Evolutionary conservation across 345 rosid genomes (phyloP), one percentile per base, ranked within the genome.

Genomic region (Eutrema heterophyllum): DNA sequence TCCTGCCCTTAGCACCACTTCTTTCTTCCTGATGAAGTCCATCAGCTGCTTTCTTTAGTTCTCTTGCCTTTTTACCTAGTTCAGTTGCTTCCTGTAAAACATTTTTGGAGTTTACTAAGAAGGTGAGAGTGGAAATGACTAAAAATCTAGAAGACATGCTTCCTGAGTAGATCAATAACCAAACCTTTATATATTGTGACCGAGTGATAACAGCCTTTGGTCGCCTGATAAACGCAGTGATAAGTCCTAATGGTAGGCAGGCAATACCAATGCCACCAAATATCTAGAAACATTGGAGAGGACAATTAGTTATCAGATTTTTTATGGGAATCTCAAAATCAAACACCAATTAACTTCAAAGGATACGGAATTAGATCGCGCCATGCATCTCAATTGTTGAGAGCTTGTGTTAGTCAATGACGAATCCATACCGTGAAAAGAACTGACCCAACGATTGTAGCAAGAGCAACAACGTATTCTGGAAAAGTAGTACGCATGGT

Each of bases 181-280:
- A 16, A 49, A 92, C 99, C 99, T 92, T 92, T 48, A 95, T 95
- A 75, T 95, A 95, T 64, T 95, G 99, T 61, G 99, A 95, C 39
- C 98, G 92, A 55, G 98, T 95, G 36, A 95, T 95, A 66, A 95
- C 99, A 79, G 99, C 97, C 82, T 87, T 95, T 39, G 99, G 99
- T 46, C 99, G 98, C 77, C 91, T 86, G 80, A 96, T 82, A 81
- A 96, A 96, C 5, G 98, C 86, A 83, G 89, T 84, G 43, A 96
- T 89, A 69, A 96, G 99, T 79, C 99, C 98, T 73, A 96, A 56
- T 1, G 99, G 99, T 59, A 96, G 81, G 78, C 90, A 89, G 40
- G 98, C 94, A 79, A 96, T 96, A 71, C 99, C 99, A 63, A 96
- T 97, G 57, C 99, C 99, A 67, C 99, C 99, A 76, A 96, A 96